A percentile compares a stretch with the other conserved stretches of the same genome.
Evolutionary conservation across 805 yeast species (phyloP).

Genomic region (Groenewaldozyma salmanticensis): DNA sequence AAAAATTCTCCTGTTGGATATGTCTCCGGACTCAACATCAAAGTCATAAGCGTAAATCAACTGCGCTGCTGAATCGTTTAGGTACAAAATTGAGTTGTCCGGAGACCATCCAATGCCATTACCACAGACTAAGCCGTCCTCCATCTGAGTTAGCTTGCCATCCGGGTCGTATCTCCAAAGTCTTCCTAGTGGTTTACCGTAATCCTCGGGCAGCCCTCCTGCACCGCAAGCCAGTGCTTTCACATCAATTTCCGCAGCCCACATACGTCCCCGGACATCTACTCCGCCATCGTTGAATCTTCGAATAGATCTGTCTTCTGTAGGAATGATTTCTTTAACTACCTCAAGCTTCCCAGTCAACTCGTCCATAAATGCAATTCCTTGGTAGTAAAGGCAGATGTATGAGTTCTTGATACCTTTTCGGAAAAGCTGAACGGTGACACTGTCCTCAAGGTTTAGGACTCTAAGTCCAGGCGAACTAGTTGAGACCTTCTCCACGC

Average conservation of each 20-base stretch:
- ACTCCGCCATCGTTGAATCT: constrained; percentile 77
- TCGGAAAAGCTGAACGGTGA: constrained; percentile 27
- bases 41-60: constrained; percentile 40
- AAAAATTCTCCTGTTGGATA: constrained; percentile 26
- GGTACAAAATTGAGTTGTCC: constrained; percentile 33
- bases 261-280: constrained; percentile 65
- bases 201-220: constrained; percentile 16
- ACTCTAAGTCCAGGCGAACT: constrained; percentile 18
- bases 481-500: constrained; percentile 12
- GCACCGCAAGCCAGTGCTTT: constrained; percentile 22
- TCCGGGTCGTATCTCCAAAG: constrained; percentile 30
- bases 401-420: constrained; percentile 22
- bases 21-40: constrained; percentile 28
- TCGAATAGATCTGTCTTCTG: constrained; percentile 19
- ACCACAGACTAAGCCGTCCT: constrained; percentile 27
- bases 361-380: constrained; percentile 28
- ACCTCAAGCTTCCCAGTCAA: constrained; percentile 25
- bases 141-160: constrained; percentile 23
- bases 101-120: constrained; percentile 60
- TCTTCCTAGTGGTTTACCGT: constrained; percentile 23
- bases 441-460: constrained; percentile 22
- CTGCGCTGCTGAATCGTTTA: constrained; percentile 44
- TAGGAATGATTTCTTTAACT: constrained; percentile 25
- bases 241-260: constrained; percentile 37
- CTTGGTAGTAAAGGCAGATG: constrained; percentile 27